Percentiles rank a stretch among this genome's conserved stretches.
Evolutionary conservation across 306 rosid genomes (phyloP).

Genomic region (Rubus parviflorus): DNA sequence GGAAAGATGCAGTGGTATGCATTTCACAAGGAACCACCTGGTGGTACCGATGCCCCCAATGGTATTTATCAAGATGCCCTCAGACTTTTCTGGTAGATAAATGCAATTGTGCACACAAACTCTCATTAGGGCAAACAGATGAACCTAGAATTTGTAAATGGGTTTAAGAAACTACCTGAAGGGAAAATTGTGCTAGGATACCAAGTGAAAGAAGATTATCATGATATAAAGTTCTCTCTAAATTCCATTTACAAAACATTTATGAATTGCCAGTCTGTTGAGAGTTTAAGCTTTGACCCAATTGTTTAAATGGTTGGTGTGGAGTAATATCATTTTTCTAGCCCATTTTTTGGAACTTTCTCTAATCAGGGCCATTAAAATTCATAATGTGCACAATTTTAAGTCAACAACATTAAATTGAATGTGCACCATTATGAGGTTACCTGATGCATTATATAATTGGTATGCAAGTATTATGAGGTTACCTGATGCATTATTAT

Average conservation of each 20-base stretch:
- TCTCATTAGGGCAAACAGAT: neutral
- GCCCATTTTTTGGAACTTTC: neutral
- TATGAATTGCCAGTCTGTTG: neutral
- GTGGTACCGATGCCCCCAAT: constrained; percentile 63
- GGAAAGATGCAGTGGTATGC: constrained; percentile 99
- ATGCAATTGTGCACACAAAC: neutral
- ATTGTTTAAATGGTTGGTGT: too few relatives aligned
- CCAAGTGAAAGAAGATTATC: neutral
- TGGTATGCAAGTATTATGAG: too few relatives aligned
- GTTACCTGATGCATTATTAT: neutral
- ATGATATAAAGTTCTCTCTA: neutral
- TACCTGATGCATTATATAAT: too few relatives aligned
- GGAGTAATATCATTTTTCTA: neutral
- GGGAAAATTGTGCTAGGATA: neutral
- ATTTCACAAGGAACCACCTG: constrained; percentile 76
- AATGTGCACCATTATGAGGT: neutral
- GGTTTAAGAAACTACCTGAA: neutral
- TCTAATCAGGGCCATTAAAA: neutral
- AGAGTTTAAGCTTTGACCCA: neutral
- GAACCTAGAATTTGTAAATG: neutral
- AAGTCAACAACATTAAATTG: too few relatives aligned
- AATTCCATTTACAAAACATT: too few relatives aligned
- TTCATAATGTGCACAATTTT: neutral
- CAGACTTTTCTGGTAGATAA: constrained; percentile 19
- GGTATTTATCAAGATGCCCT: constrained; percentile 47